phyloP scores from a whole-genome alignment of 257 asterid species.

The Rhazya stricta region DNA sequence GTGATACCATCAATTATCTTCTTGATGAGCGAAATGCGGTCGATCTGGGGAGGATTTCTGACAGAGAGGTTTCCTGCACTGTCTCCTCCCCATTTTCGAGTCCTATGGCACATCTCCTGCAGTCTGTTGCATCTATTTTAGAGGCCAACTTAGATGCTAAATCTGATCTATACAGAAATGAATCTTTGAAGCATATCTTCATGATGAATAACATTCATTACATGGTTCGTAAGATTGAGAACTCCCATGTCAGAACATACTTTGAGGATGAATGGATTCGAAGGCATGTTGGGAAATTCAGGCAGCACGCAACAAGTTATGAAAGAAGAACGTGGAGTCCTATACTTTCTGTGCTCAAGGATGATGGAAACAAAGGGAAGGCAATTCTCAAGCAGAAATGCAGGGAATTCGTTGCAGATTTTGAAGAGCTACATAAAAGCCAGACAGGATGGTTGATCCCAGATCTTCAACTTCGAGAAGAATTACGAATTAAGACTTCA shows the following conservation, averaged over 20 bases:
- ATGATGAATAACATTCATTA: slow-evolving; percentile 77
- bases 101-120: slow-evolving; percentile 39
- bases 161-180: slow-evolving; percentile 37
- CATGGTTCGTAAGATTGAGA: slow-evolving; percentile 51
- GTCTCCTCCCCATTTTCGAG: slow-evolving; percentile 14
- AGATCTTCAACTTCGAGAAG: slow-evolving; percentile 50
- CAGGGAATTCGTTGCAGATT: slow-evolving; percentile 39
- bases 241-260: slow-evolving; percentile 37
- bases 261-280: slow-evolving; percentile 65
- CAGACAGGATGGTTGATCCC: slow-evolving; percentile 70
- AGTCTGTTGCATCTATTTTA: slow-evolving; percentile 36
- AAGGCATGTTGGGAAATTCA: slow-evolving; percentile 32
- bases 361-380: slow-evolving; percentile 45
- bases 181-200: slow-evolving; percentile 47
- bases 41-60: slow-evolving; percentile 10
- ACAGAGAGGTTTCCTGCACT: slow-evolving; percentile 13
- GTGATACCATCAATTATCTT: slow-evolving; percentile 40
- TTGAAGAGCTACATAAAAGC: slow-evolving; percentile 58
- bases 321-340: slow-evolving; percentile 52
- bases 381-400: slow-evolving; percentile 53
- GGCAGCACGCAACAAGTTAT: slow-evolving; percentile 46
- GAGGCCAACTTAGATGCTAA: slow-evolving; percentile 48
- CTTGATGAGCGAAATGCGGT: slow-evolving; percentile 30
- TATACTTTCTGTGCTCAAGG: slow-evolving; percentile 29
- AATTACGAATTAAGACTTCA: slow-evolving; percentile 40